A percentile compares a stretch with the other conserved stretches of the same genome.
These are phyloP conservation scores for Psidium guajava DNA, from an alignment of 345 rosid genomes.

Conservation along the genomic window DNA sequence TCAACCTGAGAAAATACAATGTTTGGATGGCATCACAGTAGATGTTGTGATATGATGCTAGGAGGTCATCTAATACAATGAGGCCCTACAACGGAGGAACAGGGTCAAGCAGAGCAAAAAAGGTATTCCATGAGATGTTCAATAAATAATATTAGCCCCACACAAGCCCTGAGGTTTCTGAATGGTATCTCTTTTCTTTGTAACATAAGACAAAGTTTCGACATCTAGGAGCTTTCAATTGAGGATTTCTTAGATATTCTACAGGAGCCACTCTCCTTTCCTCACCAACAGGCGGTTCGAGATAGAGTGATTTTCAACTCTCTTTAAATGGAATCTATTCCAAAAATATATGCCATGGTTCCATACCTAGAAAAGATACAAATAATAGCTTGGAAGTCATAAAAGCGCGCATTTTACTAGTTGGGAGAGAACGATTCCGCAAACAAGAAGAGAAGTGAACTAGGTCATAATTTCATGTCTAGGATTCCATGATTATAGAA, in stretches of 20 bases:
- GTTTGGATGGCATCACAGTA: not conserved
- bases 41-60: not conserved
- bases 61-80: not conserved
- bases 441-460: not conserved
- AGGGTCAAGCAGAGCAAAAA: not conserved
- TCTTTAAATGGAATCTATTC: not conserved
- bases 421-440: not conserved
- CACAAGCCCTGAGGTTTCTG: not conserved
- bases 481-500: not conserved
- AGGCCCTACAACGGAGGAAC: not conserved
- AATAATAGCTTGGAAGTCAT: not conserved
- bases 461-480: not conserved
- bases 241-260: not conserved
- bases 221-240: not conserved
- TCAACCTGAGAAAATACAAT: not conserved
- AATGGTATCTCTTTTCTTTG: not conserved
- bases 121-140: not conserved
- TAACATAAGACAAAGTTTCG: not conserved
- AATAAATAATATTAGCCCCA: not conserved
- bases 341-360: not conserved
- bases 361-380: not conserved
- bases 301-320: not conserved
- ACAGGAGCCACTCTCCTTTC: not conserved
- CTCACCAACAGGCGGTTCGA: not conserved
- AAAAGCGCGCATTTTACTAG: not conserved